A percentile compares a stretch with the other conserved stretches of the same genome.
Conservation (phyloP, 306 rosid genomes). For the Pterocarpus santalinus region DNA sequence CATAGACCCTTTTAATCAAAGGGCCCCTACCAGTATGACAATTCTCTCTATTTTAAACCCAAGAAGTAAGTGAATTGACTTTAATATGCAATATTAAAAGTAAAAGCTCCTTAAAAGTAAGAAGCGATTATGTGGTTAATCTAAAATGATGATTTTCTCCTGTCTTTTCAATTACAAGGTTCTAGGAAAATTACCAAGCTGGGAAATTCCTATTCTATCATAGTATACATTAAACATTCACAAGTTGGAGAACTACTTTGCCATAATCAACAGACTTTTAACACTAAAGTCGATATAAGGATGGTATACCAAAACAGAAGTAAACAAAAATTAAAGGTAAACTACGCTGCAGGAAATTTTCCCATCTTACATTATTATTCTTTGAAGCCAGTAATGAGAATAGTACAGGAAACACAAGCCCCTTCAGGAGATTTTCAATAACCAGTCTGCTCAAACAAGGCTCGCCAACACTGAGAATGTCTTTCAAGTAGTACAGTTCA, state of each 20-base stretch:
- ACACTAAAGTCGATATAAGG: constrained; percentile 26
- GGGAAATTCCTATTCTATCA: constrained; percentile 26
- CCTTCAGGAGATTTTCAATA: constrained; percentile 69
- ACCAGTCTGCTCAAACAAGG: constrained; percentile 61
- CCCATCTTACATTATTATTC: constrained; percentile 66
- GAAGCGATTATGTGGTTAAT: constrained; percentile 18
- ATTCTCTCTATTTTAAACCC: constrained; percentile 21
- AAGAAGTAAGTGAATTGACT: neutral
- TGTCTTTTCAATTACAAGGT: constrained; percentile 26
- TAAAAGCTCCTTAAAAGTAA: constrained; percentile 1
- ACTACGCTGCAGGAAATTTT: constrained; percentile 42
- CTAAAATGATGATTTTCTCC: constrained; percentile 15
- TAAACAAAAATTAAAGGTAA: constrained; percentile 33
- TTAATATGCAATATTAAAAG: constrained; percentile 17
- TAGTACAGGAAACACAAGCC: constrained; percentile 69
- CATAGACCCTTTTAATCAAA: too few relatives aligned
- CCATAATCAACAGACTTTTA: constrained; percentile 39
- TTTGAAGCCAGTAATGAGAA: constrained; percentile 61
- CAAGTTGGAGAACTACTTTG: constrained; percentile 27
- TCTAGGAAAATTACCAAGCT: constrained; percentile 28
- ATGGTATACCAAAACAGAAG: constrained; percentile 18
- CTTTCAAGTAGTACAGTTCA: constrained; percentile 82
- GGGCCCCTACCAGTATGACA: too few relatives aligned
- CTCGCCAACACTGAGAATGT: constrained; percentile 67
- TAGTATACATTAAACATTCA: constrained; percentile 23